Conservation (phyloP, 805 yeast genomes). For the Lipomyces lipofer region DNA sequence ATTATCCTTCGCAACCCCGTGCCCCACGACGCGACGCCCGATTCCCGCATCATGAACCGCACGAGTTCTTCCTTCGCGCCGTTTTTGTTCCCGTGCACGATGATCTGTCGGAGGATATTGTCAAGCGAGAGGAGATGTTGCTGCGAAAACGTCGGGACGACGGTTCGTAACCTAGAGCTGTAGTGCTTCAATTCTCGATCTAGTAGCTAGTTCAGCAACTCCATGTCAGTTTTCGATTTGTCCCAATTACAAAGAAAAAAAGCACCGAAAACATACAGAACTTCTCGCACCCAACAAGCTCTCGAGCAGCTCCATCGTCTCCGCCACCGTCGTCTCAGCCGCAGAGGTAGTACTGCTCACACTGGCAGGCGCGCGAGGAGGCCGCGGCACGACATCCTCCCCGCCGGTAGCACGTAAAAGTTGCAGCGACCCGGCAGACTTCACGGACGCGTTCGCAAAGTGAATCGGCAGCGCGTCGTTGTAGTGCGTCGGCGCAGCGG, state of each 20-base stretch:
- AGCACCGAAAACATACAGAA: conserved; percentile 3
- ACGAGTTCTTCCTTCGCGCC: conserved; percentile 15
- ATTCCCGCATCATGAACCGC: conserved; percentile 25
- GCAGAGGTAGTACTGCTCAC: too few relatives aligned
- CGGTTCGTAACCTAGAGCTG: conserved; percentile 8
- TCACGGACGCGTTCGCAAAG: conserved; percentile 13
- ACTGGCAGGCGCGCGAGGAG: too few relatives aligned
- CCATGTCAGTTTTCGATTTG: background rate
- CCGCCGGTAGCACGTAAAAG: background rate
- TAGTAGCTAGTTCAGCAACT: conserved; percentile 14
- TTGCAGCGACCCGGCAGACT: conserved; percentile 10
- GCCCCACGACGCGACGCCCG: conserved; percentile 31
- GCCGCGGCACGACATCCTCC: too few relatives aligned
- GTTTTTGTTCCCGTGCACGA: conserved; percentile 3
- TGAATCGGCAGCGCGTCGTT: conserved; percentile 28
- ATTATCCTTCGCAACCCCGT: conserved; percentile 24
- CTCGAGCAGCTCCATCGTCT: conserved; percentile 2
- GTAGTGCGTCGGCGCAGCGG: conserved; percentile 23
- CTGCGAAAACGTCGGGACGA: conserved; percentile 11
- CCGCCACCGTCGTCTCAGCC: conserved; percentile 1
- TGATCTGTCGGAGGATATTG: conserved; percentile 1
- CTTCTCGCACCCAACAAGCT: conserved; percentile 5
- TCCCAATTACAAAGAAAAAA: too few relatives aligned
- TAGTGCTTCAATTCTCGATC: conserved; percentile 22
- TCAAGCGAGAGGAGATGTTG: conserved; percentile 4